Conservation (phyloP, 164 flowering plant species). For the Nymphaea colorata region DNA sequence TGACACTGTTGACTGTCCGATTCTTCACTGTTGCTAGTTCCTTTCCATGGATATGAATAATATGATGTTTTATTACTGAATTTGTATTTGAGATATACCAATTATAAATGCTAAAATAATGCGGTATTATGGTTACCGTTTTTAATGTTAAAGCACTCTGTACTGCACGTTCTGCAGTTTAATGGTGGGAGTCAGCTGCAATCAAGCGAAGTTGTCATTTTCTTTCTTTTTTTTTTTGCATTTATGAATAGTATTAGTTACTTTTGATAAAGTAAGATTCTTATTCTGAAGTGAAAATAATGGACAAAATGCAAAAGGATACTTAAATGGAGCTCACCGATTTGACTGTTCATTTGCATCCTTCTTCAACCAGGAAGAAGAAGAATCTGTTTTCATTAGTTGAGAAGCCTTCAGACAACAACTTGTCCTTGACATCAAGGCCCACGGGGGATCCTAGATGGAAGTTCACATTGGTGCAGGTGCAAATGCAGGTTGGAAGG, state of each 20-base stretch:
- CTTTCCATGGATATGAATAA: too few species aligned
- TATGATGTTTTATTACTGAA: too few species aligned
- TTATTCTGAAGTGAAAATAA: neutral
- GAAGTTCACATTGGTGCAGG: constrained; percentile 48
- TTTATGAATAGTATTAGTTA: neutral
- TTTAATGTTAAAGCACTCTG: too few species aligned
- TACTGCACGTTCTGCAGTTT: too few species aligned
- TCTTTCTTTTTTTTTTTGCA: too few species aligned
- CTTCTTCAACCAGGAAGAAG: constrained; percentile 13
- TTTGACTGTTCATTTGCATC: constrained; percentile 9
- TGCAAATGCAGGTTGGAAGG: constrained; percentile 77
- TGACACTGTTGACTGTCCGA: too few species aligned
- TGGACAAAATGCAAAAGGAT: neutral
- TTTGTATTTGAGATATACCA: too few species aligned
- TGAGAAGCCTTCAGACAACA: constrained; percentile 22
- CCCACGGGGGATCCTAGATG: constrained; percentile 12
- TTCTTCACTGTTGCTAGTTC: too few species aligned
- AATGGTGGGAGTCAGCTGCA: too few species aligned
- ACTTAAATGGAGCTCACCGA: neutral
- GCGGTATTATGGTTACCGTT: too few species aligned
- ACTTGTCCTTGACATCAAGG: constrained; percentile 16
- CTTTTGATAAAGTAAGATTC: neutral
- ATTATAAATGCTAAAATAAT: too few species aligned
- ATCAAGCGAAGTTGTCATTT: too few species aligned
- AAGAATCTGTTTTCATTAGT: constrained; percentile 19